A percentile compares a stretch with the other conserved stretches of the same genome.
Evolutionary conservation across 345 rosid species (phyloP).

Genomic region (Litchi chinensis): DNA sequence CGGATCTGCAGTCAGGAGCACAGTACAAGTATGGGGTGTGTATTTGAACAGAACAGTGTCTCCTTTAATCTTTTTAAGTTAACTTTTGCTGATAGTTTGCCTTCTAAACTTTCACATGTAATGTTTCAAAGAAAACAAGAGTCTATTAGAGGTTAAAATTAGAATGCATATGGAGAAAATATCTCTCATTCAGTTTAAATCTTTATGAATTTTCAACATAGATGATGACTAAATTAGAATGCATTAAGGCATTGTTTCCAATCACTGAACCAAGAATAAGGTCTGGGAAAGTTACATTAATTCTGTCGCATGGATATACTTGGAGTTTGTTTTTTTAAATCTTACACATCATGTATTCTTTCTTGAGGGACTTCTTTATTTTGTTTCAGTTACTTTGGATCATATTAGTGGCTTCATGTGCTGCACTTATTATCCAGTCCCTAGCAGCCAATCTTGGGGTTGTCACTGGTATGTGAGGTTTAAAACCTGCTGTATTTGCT

Average conservation of each 20-base stretch:
- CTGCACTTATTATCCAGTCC: constrained; percentile 90
- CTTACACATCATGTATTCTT: background rate
- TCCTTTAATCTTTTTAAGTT: background rate
- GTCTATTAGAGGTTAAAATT: background rate
- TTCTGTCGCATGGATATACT: background rate
- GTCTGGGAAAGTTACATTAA: background rate
- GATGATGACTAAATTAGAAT: background rate
- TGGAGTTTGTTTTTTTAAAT: background rate
- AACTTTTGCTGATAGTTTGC: background rate
- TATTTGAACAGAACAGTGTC: constrained; percentile 2
- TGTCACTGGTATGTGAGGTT: constrained; percentile 63
- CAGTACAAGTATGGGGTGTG: constrained; percentile 76
- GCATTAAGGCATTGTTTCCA: too few species aligned
- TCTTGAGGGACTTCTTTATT: constrained; percentile 12
- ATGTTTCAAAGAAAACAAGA: background rate
- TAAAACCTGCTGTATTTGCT: background rate
- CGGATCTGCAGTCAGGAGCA: constrained; percentile 96
- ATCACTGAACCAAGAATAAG: background rate
- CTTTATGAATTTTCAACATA: background rate
- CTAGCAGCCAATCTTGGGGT: constrained; percentile 95
- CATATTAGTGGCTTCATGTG: constrained; percentile 90
- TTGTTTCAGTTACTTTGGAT: constrained; percentile 82
- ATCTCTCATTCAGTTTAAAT: background rate
- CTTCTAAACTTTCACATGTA: background rate
- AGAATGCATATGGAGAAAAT: too few species aligned